These are phyloP conservation scores for Pisolithus orientalis DNA, from an alignment of 768 basidiomycete genomes.

Conservation along the genomic window DNA sequence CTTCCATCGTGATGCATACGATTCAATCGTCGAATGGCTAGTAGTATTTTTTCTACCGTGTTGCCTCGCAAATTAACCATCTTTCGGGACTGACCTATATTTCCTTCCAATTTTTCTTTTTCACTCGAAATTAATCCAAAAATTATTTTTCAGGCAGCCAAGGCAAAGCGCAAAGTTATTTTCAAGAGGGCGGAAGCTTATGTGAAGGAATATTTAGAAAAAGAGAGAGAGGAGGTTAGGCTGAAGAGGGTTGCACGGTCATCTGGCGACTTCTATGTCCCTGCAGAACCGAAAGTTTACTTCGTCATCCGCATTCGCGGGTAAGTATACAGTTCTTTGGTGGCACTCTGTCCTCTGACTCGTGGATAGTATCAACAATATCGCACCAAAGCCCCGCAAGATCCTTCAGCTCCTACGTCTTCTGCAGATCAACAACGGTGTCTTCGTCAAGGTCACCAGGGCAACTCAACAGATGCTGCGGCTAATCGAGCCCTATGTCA, in stretches of 20 bases:
- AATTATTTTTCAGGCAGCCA: constrained; percentile 55
- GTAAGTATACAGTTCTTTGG: constrained; percentile 41
- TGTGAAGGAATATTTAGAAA: constrained; percentile 90
- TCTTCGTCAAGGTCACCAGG: constrained; percentile 95
- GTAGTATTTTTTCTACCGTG: constrained; percentile 47
- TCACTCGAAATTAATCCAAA: constrained; percentile 8
- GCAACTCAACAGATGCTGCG: constrained; percentile 98
- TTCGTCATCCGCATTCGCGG: constrained; percentile 97
- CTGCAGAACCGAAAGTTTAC: constrained; percentile 94
- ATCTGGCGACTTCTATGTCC: constrained; percentile 95
- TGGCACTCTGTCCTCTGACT: constrained; percentile 6
- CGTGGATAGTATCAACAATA: constrained; percentile 88
- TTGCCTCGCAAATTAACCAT: constrained; percentile 82
- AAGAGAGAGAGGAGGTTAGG: constrained; percentile 95
- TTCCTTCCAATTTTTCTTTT: neutral
- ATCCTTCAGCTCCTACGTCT: constrained; percentile 97
- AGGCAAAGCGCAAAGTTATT: constrained; percentile 92
- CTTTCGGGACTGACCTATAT: constrained; percentile 62
- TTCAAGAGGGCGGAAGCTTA: constrained; percentile 99
- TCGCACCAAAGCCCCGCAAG: constrained; percentile 99
- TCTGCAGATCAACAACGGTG: constrained; percentile 99
- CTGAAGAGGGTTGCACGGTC: constrained; percentile 89
- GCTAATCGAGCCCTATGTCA: constrained; percentile 93
- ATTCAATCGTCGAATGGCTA: constrained; percentile 75
- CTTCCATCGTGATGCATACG: constrained; percentile 75